These are phyloP conservation scores for Scutellaria minor DNA, from an alignment of 257 asterid species.

Conservation along the genomic window DNA sequence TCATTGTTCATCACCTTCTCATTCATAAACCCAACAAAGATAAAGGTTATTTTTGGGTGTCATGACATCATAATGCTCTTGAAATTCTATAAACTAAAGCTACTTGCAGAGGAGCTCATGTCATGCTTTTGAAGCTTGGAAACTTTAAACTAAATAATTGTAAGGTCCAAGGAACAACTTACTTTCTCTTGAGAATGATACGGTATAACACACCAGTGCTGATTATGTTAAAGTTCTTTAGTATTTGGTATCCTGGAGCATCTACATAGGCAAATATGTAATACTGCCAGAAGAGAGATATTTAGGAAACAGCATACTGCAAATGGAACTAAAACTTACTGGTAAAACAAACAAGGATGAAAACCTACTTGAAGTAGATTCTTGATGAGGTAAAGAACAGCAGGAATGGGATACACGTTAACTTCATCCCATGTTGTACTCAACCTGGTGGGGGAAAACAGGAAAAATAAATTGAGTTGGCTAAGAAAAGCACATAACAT, in stretches of 20 bases:
- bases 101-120: conserved; percentile 24
- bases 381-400: conserved; percentile 91
- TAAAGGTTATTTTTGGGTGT: conserved; percentile 5
- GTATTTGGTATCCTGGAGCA: conserved; percentile 99
- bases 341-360: conserved; percentile 24
- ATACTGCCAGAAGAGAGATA: conserved; percentile 67
- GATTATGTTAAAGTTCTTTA: conserved; percentile 93
- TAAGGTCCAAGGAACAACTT: conserved; percentile 42
- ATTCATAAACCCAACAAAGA: conserved; percentile 23
- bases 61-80: conserved; percentile 17
- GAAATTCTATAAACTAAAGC: background rate
- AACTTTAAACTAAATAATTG: conserved; percentile 28
- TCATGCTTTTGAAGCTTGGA: conserved; percentile 11
- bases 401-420: conserved; percentile 94
- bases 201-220: conserved; percentile 94
- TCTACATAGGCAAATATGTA: conserved; percentile 96
- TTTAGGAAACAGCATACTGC: conserved; percentile 35
- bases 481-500: conserved; percentile 4
- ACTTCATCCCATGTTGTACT: conserved; percentile 95
- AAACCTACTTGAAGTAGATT: conserved; percentile 89
- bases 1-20: conserved; percentile 30
- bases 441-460: conserved; percentile 59
- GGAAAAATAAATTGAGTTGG: conserved; percentile 18
- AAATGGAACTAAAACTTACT: conserved; percentile 17
- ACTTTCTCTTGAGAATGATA: conserved; percentile 92